Evolutionary conservation across 495 filamentous ascomycete genomes (phyloP).

Genomic region (Xylona heveae): DNA sequence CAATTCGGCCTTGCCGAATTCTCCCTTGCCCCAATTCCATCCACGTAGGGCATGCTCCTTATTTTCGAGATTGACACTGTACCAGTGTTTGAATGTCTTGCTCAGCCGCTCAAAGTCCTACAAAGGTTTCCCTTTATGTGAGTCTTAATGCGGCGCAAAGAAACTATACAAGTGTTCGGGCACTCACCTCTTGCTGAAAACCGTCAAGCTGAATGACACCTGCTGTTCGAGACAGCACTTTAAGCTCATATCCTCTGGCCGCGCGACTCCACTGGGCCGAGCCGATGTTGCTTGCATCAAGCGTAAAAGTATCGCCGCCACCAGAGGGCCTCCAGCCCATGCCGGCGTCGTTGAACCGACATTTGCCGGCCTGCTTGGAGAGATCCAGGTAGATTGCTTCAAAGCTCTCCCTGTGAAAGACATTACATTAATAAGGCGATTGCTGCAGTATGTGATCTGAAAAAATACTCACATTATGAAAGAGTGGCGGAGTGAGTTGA

Average conservation of each 20-base stretch:
- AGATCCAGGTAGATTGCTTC: slow-evolving; percentile 91
- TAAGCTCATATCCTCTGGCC: slow-evolving; percentile 79
- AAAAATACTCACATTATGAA: too few species aligned
- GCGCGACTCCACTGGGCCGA: slow-evolving; percentile 91
- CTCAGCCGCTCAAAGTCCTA: slow-evolving; percentile 76
- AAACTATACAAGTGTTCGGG: background rate
- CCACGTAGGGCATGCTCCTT: slow-evolving; percentile 88
- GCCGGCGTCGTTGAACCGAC: slow-evolving; percentile 79
- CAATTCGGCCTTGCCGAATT: slow-evolving; percentile 88
- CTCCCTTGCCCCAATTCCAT: slow-evolving; percentile 99
- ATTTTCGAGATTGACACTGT: slow-evolving; percentile 75
- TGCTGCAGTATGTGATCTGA: too few species aligned
- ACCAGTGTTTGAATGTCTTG: slow-evolving; percentile 92
- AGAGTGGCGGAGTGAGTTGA: too few species aligned
- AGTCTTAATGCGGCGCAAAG: background rate
- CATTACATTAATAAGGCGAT: too few species aligned
- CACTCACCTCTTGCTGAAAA: slow-evolving; percentile 66
- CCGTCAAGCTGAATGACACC: slow-evolving; percentile 89
- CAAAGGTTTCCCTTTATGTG: slow-evolving; percentile 1
- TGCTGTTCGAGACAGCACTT: slow-evolving; percentile 60
- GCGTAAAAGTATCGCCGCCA: slow-evolving; percentile 78
- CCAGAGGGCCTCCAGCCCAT: slow-evolving; percentile 82
- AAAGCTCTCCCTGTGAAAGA: slow-evolving; percentile 54
- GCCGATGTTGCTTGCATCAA: slow-evolving; percentile 61
- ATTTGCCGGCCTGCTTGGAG: slow-evolving; percentile 74